phyloP scores from a whole-genome alignment of 1,284 basidiomycete genomes.

The Cerrena zonata region DNA sequence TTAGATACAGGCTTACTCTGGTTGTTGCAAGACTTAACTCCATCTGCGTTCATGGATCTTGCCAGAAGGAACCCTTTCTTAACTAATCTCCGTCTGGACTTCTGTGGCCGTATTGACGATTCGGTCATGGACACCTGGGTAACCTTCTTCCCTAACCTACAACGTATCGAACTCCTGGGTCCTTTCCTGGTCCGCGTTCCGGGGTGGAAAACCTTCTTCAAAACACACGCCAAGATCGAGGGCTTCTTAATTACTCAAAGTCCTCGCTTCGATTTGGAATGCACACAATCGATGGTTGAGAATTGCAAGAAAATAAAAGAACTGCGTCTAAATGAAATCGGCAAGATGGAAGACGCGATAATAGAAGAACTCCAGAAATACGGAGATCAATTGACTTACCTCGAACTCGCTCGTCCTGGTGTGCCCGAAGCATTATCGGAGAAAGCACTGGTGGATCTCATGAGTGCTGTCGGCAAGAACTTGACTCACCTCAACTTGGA shows the following conservation, averaged over 20 bases:
- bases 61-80: slow-evolving; percentile 79
- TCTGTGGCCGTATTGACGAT: slow-evolving; percentile 82
- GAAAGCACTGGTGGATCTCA: slow-evolving; percentile 42
- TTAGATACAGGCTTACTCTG: no score
- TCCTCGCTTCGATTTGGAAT: slow-evolving; percentile 80
- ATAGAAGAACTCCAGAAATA: slow-evolving; percentile 49
- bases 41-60: slow-evolving; percentile 63
- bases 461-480: slow-evolving; percentile 36
- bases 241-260: slow-evolving; percentile 80
- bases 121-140: slow-evolving; percentile 63
- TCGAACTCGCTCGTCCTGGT: slow-evolving; percentile 46
- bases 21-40: slow-evolving; percentile 54
- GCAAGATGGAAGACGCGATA: slow-evolving; percentile 63
- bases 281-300: slow-evolving; percentile 58
- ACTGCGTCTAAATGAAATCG: slow-evolving; percentile 78
- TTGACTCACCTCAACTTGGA: slow-evolving; percentile 59
- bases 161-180: slow-evolving; percentile 76
- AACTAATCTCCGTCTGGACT: slow-evolving; percentile 70
- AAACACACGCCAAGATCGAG: slow-evolving; percentile 53
- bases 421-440: slow-evolving; percentile 35
- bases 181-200: slow-evolving; percentile 80
- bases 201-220: slow-evolving; percentile 77
- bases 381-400: slow-evolving; percentile 36
- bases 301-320: slow-evolving; percentile 60
- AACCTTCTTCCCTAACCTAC: slow-evolving; percentile 60